Evolutionary conservation across 176 grass and related monocot species (phyloP).

Genomic region (Microstegium vimineum): DNA sequence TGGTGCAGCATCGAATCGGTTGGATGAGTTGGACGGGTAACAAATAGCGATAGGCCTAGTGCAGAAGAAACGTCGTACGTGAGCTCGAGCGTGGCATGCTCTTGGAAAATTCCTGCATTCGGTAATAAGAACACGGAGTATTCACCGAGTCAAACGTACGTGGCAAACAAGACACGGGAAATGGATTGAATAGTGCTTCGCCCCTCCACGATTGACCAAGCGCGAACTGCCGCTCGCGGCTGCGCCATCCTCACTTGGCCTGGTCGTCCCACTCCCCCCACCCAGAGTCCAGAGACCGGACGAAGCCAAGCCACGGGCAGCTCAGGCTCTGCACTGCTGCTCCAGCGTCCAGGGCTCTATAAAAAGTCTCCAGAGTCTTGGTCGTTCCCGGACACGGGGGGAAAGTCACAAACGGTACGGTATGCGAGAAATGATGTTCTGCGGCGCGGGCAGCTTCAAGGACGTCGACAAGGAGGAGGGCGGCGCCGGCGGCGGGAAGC

Average conservation of each 20-base stretch:
- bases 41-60: not conserved
- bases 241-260: not conserved
- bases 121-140: not conserved
- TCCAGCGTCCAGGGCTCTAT: not conserved
- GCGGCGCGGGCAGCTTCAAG: constrained; percentile 51
- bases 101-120: not conserved
- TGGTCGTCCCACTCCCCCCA: not conserved
- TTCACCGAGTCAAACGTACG: constrained; percentile 42
- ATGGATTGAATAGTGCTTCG: constrained; percentile 10
- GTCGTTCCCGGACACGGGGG: not conserved
- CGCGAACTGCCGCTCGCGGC: not conserved
- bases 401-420: not conserved
- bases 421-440: constrained; percentile 48
- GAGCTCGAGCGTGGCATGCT: not conserved
- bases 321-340: not conserved
- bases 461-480: constrained; percentile 41
- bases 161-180: constrained; percentile 19
- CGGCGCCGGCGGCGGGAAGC: constrained; percentile 1
- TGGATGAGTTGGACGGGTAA: not conserved
- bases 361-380: not conserved
- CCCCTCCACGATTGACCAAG: constrained; percentile 34
- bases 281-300: not conserved
- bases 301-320: not conserved
- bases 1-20: not conserved
- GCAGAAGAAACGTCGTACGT: not conserved